phyloP scores from a whole-genome alignment of 352 stramenopile species.

The Phytophthora kernoviae region DNA sequence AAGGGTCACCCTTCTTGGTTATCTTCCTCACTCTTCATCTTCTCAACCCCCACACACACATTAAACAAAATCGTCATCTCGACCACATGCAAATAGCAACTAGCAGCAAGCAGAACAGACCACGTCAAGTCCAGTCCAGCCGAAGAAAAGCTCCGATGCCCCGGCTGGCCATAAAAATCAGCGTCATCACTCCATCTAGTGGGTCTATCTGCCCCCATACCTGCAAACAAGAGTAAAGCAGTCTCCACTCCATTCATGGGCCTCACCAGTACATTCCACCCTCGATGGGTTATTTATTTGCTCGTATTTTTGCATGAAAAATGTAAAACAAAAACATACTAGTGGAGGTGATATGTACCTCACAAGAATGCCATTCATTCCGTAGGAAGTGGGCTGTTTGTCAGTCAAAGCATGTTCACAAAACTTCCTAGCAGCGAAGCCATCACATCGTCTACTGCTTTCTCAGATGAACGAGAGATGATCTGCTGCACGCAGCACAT shows the following conservation, averaged over 20 bases:
- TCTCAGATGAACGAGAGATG: conserved; percentile 1
- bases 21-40: not conserved
- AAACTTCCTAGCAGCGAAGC: not conserved
- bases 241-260: conserved; percentile 16
- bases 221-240: conserved; percentile 28
- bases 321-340: conserved; percentile 33
- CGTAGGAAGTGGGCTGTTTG: too few relatives aligned
- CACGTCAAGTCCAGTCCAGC: conserved; percentile 17
- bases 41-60: conserved; percentile 4
- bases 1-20: conserved; percentile 7
- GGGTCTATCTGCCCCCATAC: conserved; percentile 10
- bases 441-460: conserved; percentile 12
- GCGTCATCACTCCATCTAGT: conserved; percentile 23
- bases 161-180: conserved; percentile 33
- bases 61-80: conserved; percentile 7
- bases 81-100: conserved; percentile 8
- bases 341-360: conserved; percentile 14
- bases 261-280: conserved; percentile 11
- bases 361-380: conserved; percentile 4
- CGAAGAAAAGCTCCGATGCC: conserved; percentile 20
- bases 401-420: too few relatives aligned
- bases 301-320: conserved; percentile 38
- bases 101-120: conserved; percentile 6
- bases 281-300: conserved; percentile 39
- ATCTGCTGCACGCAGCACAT: not conserved